These are phyloP conservation scores for Beauveria varroae DNA, from an alignment of 2,329 filamentous ascomycete species.

Conservation along the genomic window DNA sequence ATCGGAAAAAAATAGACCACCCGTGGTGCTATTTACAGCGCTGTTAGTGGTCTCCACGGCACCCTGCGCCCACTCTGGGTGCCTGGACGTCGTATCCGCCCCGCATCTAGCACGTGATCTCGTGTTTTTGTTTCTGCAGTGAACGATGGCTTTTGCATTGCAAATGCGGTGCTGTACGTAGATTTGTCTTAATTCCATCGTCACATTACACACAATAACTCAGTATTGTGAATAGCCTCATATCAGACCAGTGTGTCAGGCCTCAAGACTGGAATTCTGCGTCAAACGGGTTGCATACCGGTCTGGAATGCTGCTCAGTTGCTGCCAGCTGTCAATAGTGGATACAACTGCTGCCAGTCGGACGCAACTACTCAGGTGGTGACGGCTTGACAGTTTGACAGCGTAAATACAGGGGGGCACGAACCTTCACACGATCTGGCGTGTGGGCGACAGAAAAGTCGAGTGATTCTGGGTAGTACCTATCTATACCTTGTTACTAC, in stretches of 20 bases:
- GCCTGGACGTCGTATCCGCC: not conserved
- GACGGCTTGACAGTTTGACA: too few relatives aligned
- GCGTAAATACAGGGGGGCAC: not conserved
- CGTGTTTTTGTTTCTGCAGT: constrained; percentile 8
- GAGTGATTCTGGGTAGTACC: too few relatives aligned
- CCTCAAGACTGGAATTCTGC: not conserved
- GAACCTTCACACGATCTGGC: not conserved
- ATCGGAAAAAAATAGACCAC: not conserved
- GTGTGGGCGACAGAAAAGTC: too few relatives aligned
- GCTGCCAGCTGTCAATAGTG: not conserved
- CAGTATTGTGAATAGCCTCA: too few relatives aligned
- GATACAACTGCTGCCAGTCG: not conserved
- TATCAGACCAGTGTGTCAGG: too few relatives aligned
- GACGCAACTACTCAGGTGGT: too few relatives aligned
- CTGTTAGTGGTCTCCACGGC: not conserved
- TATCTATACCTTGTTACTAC: too few relatives aligned
- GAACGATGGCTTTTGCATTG: not conserved
- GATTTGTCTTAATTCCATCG: not conserved
- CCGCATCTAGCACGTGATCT: constrained; percentile 12
- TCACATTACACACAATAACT: too few relatives aligned
- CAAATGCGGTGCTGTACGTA: too few relatives aligned
- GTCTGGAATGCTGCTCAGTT: not conserved
- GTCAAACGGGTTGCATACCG: not conserved
- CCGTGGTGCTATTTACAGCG: not conserved
- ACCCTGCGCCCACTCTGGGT: not conserved